Conservation (phyloP, 345 rosid genomes). For the Rhodamnia rubescens region DNA sequence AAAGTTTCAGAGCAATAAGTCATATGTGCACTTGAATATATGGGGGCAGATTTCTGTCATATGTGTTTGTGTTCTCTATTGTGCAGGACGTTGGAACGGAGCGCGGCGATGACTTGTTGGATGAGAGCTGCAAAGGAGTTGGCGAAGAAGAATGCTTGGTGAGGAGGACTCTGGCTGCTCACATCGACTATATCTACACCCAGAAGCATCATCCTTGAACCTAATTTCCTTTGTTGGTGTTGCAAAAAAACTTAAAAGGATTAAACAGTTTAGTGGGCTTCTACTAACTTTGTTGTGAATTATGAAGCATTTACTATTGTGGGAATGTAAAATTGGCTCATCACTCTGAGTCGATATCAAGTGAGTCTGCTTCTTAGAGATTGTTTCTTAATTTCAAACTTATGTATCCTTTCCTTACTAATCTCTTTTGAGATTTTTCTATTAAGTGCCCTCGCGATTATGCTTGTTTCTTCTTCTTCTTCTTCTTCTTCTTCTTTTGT, state of each 20-base stretch:
- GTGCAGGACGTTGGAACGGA: neutral
- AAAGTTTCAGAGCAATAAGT: neutral
- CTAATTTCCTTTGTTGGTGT: neutral
- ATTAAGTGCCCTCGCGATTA: neutral
- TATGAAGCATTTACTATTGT: neutral
- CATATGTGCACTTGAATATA: too few relatives aligned
- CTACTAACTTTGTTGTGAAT: neutral
- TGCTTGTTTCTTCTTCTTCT: neutral
- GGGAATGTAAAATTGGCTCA: neutral
- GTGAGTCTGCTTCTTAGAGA: neutral
- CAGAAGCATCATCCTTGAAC: conserved; percentile 17
- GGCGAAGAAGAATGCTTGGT: conserved; percentile 43
- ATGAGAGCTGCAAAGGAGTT: conserved; percentile 31
- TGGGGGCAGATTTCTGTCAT: neutral
- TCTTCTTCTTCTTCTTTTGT: neutral
- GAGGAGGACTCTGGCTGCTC: conserved; percentile 43
- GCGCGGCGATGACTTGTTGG: neutral
- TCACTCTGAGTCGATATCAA: neutral
- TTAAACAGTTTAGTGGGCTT: neutral
- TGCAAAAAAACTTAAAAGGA: neutral
- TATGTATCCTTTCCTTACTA: neutral
- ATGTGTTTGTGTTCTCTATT: neutral
- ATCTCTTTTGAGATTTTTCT: neutral
- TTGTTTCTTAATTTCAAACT: neutral
- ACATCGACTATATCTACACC: conserved; percentile 46